These are phyloP conservation scores for Anthracocystis panici-leucophaei DNA, from an alignment of 1,284 basidiomycete species.

Conservation along the genomic window DNA sequence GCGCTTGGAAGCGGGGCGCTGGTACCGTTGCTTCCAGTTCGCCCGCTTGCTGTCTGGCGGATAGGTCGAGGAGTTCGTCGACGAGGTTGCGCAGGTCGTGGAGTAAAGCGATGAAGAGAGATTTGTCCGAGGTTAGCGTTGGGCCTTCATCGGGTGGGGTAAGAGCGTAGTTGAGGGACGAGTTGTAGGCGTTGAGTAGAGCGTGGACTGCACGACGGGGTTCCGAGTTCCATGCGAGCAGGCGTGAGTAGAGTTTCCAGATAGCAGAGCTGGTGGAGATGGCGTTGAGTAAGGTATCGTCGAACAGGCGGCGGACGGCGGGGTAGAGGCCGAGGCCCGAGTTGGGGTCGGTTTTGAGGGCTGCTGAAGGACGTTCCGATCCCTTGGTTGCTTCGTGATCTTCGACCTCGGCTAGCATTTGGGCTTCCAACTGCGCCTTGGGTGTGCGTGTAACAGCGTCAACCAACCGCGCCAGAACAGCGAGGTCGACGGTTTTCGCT, in stretches of 20 bases:
- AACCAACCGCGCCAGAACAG: slow-evolving; percentile 87
- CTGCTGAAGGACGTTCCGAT: slow-evolving; percentile 1
- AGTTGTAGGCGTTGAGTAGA: slow-evolving; percentile 55
- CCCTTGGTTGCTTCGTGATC: slow-evolving; percentile 27
- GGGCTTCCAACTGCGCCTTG: slow-evolving; percentile 21
- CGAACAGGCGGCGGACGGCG: slow-evolving; percentile 79
- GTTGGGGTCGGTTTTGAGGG: slow-evolving; percentile 72
- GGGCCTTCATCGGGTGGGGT: not conserved
- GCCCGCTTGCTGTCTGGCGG: slow-evolving; percentile 60
- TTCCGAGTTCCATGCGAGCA: slow-evolving; percentile 55
- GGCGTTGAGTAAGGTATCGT: slow-evolving; percentile 81
- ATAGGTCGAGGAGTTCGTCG: slow-evolving; percentile 84
- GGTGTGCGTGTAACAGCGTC: slow-evolving; percentile 79
- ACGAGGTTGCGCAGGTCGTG: slow-evolving; percentile 72
- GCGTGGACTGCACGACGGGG: slow-evolving; percentile 38
- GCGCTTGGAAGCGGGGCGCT: slow-evolving; percentile 84
- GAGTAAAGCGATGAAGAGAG: slow-evolving; percentile 18
- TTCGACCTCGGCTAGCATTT: slow-evolving; percentile 30
- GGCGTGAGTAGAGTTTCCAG: slow-evolving; percentile 59
- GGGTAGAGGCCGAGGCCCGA: slow-evolving; percentile 77
- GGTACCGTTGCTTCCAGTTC: slow-evolving; percentile 42
- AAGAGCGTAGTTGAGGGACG: slow-evolving; percentile 26
- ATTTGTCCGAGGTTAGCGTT: slow-evolving; percentile 26
- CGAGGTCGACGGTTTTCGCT: slow-evolving; percentile 80
- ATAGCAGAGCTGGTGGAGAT: slow-evolving; percentile 73